A percentile compares a stretch with the other conserved stretches of the same genome.
These are phyloP conservation scores for Ganoderma multipileum DNA, from an alignment of 1,284 basidiomycete genomes.

Conservation along the genomic window DNA sequence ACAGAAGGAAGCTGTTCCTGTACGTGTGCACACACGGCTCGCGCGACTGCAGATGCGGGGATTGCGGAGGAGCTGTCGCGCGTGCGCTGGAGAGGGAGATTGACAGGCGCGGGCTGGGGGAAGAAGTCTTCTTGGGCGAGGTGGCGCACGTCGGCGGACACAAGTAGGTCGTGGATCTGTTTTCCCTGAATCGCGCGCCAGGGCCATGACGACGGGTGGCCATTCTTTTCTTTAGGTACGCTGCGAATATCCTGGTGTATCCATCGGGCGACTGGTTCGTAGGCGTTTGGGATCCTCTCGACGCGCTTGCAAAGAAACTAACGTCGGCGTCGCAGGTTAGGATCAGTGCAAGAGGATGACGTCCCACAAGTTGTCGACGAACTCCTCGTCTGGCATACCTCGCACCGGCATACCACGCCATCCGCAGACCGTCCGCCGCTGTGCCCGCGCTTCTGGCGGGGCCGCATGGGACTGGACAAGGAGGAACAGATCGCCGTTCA, in stretches of 20 bases:
- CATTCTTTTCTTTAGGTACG: conserved; percentile 57
- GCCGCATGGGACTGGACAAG: conserved; percentile 75
- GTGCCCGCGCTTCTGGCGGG: conserved; percentile 67
- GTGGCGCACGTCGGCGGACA: conserved; percentile 87
- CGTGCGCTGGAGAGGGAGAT: conserved; percentile 42
- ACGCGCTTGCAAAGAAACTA: no score
- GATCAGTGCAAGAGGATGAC: conserved; percentile 61
- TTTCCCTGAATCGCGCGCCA: background rate
- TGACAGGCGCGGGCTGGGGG: conserved; percentile 29
- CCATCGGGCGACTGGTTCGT: conserved; percentile 79
- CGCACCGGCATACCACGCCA: conserved; percentile 1
- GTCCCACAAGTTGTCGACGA: conserved; percentile 61
- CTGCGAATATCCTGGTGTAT: conserved; percentile 79
- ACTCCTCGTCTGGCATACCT: conserved; percentile 46
- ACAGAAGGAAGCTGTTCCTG: conserved; percentile 48
- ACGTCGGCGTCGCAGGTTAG: conserved; percentile 56
- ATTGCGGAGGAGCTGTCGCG: conserved; percentile 62
- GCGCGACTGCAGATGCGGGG: conserved; percentile 61
- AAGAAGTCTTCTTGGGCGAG: conserved; percentile 56
- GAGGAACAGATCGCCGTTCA: conserved; percentile 61
- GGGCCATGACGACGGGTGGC: conserved; percentile 14
- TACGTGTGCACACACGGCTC: conserved; percentile 53
- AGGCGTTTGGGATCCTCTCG: background rate
- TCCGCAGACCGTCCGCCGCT: conserved; percentile 43
- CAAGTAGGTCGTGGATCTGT: conserved; percentile 57